phyloP scores from a whole-genome alignment of 1,139 yeast genomes.

The Debaryomyces nepalensis region DNA sequence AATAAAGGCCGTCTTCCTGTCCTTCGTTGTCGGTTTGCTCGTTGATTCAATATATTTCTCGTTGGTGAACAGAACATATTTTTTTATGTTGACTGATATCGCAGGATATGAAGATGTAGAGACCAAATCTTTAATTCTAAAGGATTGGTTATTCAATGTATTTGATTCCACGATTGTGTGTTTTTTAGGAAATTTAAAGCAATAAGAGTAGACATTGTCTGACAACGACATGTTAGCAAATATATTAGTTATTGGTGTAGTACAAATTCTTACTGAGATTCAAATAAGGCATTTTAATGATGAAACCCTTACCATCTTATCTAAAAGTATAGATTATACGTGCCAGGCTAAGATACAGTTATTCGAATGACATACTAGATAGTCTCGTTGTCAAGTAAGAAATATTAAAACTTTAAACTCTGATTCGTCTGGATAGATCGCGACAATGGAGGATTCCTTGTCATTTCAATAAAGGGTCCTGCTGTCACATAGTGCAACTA shows the following conservation, averaged over 20 bases:
- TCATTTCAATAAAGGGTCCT: constrained; percentile 2
- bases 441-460: constrained; percentile 2
- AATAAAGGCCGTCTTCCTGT: constrained; percentile 9
- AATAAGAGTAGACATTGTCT: constrained; percentile 1
- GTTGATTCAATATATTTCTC: constrained; percentile 11
- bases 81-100: constrained; percentile 11
- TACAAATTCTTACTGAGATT: not conserved
- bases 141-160: not conserved
- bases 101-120: constrained; percentile 10
- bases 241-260: not conserved
- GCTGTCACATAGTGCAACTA: constrained; percentile 1
- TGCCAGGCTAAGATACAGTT: not conserved
- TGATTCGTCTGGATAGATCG: constrained; percentile 1
- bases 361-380: not conserved
- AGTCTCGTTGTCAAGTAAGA: not conserved
- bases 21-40: not conserved
- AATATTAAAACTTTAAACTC: not conserved
- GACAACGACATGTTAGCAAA: constrained; percentile 1
- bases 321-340: constrained; percentile 1
- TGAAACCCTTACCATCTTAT: constrained; percentile 1
- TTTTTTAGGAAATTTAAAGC: constrained; percentile 7
- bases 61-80: constrained; percentile 9
- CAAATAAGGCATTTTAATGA: constrained; percentile 3
- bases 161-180: not conserved
- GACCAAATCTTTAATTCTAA: constrained; percentile 11